These are phyloP conservation scores for Chimonanthus salicifolius DNA, from an alignment of 164 flowering plant genomes.

Conservation along the genomic window DNA sequence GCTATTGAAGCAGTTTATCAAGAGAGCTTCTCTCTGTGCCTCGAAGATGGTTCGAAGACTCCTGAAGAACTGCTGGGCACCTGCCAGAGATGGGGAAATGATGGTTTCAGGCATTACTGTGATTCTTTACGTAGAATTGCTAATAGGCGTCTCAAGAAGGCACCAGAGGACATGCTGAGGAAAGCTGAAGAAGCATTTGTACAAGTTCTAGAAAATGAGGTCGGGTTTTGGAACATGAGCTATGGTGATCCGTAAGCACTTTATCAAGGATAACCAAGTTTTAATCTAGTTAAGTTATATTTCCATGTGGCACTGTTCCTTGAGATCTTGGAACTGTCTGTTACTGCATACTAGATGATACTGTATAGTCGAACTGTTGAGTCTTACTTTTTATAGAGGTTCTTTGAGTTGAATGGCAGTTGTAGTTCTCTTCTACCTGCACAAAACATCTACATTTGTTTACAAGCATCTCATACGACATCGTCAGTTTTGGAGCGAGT, in stretches of 20 bases:
- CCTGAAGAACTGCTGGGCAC: constrained; percentile 61
- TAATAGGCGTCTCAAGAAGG: constrained; percentile 38
- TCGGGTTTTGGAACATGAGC: constrained; percentile 95
- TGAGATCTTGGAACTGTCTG: background rate
- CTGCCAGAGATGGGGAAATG: constrained; percentile 88
- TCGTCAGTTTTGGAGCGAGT: too few species aligned
- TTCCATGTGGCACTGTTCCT: background rate
- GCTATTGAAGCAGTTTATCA: constrained; percentile 83
- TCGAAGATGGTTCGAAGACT: constrained; percentile 47
- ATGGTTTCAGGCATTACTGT: constrained; percentile 61
- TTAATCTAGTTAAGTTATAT: background rate
- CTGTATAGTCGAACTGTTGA: too few species aligned
- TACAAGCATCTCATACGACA: too few species aligned
- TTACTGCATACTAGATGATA: background rate
- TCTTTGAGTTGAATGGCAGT: too few species aligned
- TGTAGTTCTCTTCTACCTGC: too few species aligned
- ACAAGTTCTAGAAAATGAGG: constrained; percentile 58
- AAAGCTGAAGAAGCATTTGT: constrained; percentile 55
- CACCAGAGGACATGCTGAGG: constrained; percentile 30
- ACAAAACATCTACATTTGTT: too few species aligned
- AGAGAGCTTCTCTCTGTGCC: constrained; percentile 73
- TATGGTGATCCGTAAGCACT: constrained; percentile 12
- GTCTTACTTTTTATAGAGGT: too few species aligned
- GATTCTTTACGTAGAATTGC: constrained; percentile 48
- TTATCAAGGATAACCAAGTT: background rate